Base-by-base conservation (phyloP, 108 stramenopile species). In the Skeletonema costatum region DNA sequence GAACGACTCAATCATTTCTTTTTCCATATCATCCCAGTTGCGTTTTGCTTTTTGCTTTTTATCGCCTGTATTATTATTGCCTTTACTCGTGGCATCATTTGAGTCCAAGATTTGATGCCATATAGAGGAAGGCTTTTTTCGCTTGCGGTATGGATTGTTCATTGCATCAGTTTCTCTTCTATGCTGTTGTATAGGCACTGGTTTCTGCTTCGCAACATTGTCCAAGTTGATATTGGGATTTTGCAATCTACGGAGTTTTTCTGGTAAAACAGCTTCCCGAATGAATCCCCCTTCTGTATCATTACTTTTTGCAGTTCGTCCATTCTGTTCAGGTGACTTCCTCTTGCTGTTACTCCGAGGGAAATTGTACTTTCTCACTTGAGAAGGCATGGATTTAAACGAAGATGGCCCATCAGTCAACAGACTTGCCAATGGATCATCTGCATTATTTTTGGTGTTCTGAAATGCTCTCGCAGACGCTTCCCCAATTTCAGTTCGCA, bases 41-140 rank as follows among this genome's bases (percentile, higher is more conserved):
- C 32, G 44, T 60, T 65, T 79, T 9, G 64, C 19, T 67, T 58
- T 31, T 41, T 61, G 60, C 35, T 71, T 39, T 56, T 29, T 56
- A 25, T 25, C 25, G 39, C 12, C 11, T 41, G 39, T 12, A 56
- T 56, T 25, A 2, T 2, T 10, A 21, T 56, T 56, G 44, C 38
- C 60, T n/a, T 62, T 58, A 32, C 30, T 51, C 12, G 32, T 77
- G 42, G 35, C 73, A 63, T 71, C 53, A 25, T 81, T 78, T 75
- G 75, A 75, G 67, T 87, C 85, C 33, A 87, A 46, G n/a, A 75
- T 56, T 66, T 67, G 74, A 80, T 90, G 89, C 91, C 91, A 92
- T 32, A 89, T 89, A 11, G 87, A 87, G 41, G 68, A 84, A 44
- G 77, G 53, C 12, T 76, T 74, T 41, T 79, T 48, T 65, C 87